A percentile compares a stretch with the other conserved stretches of the same genome.
Conservation (phyloP, 2,329 filamentous ascomycete genomes). For the Teratosphaeria viscida region DNA sequence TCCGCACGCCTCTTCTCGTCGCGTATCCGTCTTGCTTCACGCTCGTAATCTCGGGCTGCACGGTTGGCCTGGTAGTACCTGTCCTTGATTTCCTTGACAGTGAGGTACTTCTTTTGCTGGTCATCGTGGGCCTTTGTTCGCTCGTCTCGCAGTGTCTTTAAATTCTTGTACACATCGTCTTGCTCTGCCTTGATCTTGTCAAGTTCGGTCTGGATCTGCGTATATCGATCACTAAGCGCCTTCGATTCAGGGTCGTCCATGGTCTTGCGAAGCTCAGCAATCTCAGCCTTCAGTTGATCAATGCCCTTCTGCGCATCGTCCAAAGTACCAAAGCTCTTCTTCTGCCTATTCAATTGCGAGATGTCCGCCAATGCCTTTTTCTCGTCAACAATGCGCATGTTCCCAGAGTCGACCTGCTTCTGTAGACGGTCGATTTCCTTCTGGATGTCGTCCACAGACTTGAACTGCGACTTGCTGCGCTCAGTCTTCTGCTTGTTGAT, state of each 20-base stretch:
- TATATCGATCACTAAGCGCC: constrained; percentile 78
- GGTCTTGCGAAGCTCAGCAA: constrained; percentile 77
- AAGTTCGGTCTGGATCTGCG: constrained; percentile 73
- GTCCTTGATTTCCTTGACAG: constrained; percentile 81
- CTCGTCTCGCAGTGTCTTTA: constrained; percentile 76
- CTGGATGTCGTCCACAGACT: constrained; percentile 80
- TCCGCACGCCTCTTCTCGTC: constrained; percentile 74
- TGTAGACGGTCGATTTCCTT: constrained; percentile 70
- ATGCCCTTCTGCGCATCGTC: constrained; percentile 82
- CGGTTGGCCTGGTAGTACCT: constrained; percentile 73
- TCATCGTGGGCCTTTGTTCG: constrained; percentile 71
- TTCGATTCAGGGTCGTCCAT: constrained; percentile 87
- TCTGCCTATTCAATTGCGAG: constrained; percentile 70
- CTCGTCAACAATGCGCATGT: constrained; percentile 94
- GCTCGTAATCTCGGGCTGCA: constrained; percentile 74
- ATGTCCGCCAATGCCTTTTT: constrained; percentile 84
- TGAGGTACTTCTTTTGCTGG: constrained; percentile 75
- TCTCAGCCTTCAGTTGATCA: constrained; percentile 74
- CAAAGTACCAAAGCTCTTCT: constrained; percentile 81
- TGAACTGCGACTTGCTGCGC: constrained; percentile 71
- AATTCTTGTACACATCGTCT: constrained; percentile 79
- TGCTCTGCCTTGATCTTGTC: constrained; percentile 86
- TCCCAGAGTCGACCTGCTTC: constrained; percentile 75
- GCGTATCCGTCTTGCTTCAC: constrained; percentile 64
- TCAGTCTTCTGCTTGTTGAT: constrained; percentile 80